Conservation (phyloP, 352 stramenopile genomes). For the Hyaloperonospora brassicae region DNA sequence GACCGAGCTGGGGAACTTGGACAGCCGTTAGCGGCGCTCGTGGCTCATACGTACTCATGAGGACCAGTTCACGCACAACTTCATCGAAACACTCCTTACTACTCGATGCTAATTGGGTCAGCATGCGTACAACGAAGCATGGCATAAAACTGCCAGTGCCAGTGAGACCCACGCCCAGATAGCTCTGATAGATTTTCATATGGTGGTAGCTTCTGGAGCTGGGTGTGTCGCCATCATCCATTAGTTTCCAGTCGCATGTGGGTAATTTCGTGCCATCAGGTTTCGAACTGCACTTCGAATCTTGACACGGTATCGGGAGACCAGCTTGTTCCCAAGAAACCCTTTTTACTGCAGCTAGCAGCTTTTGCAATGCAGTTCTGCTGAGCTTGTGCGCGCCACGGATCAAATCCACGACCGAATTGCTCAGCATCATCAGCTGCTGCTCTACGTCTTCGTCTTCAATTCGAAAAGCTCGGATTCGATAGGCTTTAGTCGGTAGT, state of each 20-base stretch:
- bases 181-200: conserved; percentile 78
- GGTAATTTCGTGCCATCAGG: conserved; percentile 5
- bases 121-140: conserved; percentile 73
- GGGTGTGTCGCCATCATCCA: conserved; percentile 32
- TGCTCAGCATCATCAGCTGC: conserved; percentile 76
- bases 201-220: conserved; percentile 47
- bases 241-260: conserved; percentile 17
- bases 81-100: conserved; percentile 70
- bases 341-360: conserved; percentile 53
- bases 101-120: conserved; percentile 64
- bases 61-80: conserved; percentile 62
- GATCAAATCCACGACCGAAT: conserved; percentile 83
- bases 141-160: conserved; percentile 54
- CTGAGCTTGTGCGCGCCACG: conserved; percentile 63
- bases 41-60: conserved; percentile 58
- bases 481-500: conserved; percentile 64
- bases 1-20: conserved; percentile 49
- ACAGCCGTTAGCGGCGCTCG: conserved; percentile 29
- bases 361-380: conserved; percentile 40
- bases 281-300: conserved; percentile 6
- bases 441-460: conserved; percentile 85
- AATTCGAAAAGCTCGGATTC: conserved; percentile 60
- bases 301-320: conserved; percentile 32
- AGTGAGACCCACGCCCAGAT: conserved; percentile 54
- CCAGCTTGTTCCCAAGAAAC: conserved; percentile 69